A percentile compares a stretch with the other conserved stretches of the same genome.
Evolutionary conservation across 805 yeast species (phyloP).

Genomic region (Metschnikowia cubensis): DNA sequence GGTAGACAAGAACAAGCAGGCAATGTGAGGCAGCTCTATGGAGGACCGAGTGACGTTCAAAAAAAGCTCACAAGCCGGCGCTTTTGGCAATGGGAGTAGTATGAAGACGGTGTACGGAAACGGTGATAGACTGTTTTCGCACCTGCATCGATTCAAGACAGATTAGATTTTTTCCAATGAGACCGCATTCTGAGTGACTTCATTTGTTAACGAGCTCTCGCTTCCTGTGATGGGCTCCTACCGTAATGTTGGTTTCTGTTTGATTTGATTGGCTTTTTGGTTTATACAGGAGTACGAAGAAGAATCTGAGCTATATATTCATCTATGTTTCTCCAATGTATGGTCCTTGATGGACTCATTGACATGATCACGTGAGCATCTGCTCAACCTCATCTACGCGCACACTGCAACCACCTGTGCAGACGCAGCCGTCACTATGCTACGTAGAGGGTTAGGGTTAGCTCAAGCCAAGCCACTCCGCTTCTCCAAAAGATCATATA

Average conservation of each 20-base stretch:
- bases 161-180: slow-evolving; percentile 1
- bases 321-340: background rate
- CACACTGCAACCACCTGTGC: background rate
- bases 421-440: slow-evolving; percentile 1
- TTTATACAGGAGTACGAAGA: too few relatives aligned
- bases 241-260: background rate
- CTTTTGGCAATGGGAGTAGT: background rate
- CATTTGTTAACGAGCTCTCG: slow-evolving; percentile 1
- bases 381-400: background rate
- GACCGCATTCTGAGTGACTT: slow-evolving; percentile 1
- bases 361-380: background rate
- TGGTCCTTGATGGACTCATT: background rate
- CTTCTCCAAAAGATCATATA: slow-evolving; percentile 38
- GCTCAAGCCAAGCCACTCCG: background rate
- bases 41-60: background rate
- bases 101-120: background rate
- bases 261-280: background rate
- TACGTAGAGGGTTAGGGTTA: background rate
- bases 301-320: background rate
- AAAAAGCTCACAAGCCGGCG: background rate
- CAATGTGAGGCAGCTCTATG: background rate
- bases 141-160: background rate
- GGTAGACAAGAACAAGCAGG: background rate
- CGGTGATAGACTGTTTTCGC: background rate
- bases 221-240: background rate